Evolutionary conservation across 768 basidiomycete species (phyloP), one percentile per base, ranked within the genome.

Genomic region (Phylloporus arenicola): DNA sequence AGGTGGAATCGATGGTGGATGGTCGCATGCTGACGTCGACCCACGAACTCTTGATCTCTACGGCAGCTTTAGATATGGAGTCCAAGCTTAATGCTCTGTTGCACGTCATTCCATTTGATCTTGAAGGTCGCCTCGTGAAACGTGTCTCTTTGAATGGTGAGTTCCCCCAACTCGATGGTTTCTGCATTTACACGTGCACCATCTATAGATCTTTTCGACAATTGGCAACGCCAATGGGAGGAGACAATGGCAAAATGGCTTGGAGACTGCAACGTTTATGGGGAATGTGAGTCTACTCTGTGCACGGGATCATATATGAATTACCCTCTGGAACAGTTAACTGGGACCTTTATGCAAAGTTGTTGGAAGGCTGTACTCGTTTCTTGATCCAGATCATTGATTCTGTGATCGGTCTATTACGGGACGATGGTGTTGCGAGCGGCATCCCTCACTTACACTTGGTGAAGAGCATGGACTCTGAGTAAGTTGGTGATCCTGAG

Each of bases 21-120:
- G 75, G 76, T 0, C 72, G 72, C 12, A 59, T 71, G 56, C 79
- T 52, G 64, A 65, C 50, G 61, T 72, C 55, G 73, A 34, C 66
- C 52, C 65, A 70, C 29, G 70, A 75, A n/a, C 71, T 86, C 31
- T 55, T 71, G 11, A 71, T 87, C 35, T 75, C 80, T 3, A 73
- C 78, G 4, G 60, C 68, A 2, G 76, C 75, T 3, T 75, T 73
- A 49, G 82, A 86, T 52, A 61, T 83, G 35, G 86, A 89, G 63
- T 64, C 55, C 48, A 82, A 79, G 60, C 72, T 89, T 39, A 62
- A 64, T 19, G 65, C 70, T 12, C 57, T 72, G 6, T 51, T 88
- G 31, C 60, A 63, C 2, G 56, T 54, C 1, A 53, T 83, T 48
- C 54, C 70, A 1, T 61, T 88, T 29, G 86, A 89, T 60, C 60